Percentiles rank a stretch among this genome's conserved stretches.
These are phyloP conservation scores for Aspergillus vadensis DNA, from an alignment of 2,329 filamentous ascomycete species.

Conservation along the genomic window DNA sequence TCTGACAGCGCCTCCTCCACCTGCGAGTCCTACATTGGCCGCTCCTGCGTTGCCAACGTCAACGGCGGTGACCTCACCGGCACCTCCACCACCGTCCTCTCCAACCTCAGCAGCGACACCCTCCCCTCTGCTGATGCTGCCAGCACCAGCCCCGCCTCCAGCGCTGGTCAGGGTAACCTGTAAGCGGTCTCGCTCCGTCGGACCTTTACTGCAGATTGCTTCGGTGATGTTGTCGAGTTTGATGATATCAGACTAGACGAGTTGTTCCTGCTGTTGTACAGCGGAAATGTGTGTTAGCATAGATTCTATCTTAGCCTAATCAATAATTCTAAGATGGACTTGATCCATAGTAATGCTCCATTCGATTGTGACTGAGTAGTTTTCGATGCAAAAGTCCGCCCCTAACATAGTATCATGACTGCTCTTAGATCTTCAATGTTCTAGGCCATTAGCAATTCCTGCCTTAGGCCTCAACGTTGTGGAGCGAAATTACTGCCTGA, in stretches of 20 bases:
- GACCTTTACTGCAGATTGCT: not conserved
- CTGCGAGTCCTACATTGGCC: conserved; percentile 32
- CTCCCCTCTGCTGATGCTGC: conserved; percentile 1
- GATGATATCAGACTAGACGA: not conserved
- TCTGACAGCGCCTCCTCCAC: conserved; percentile 46
- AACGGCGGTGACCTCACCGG: conserved; percentile 6
- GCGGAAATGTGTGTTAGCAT: not conserved
- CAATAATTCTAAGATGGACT: conserved; percentile 5
- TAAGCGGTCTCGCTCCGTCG: not conserved
- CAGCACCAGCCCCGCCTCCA: conserved; percentile 4
- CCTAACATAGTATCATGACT: too few species aligned
- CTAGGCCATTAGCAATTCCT: too few species aligned
- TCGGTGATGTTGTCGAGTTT: not conserved
- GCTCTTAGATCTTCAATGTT: too few species aligned
- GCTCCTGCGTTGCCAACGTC: conserved; percentile 2
- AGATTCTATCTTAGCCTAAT: conserved; percentile 10
- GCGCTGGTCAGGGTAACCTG: conserved; percentile 8
- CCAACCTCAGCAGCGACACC: not conserved
- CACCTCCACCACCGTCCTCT: conserved; percentile 1
- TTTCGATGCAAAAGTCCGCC: too few species aligned
- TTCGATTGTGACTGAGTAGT: not conserved
- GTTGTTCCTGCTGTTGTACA: not conserved
- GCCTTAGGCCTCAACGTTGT: too few species aligned
- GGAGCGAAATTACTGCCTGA: too few species aligned
- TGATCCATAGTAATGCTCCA: not conserved